Base-by-base conservation (phyloP, 2,329 filamentous ascomycete genomes). In the Colletotrichum zoysiae region DNA sequence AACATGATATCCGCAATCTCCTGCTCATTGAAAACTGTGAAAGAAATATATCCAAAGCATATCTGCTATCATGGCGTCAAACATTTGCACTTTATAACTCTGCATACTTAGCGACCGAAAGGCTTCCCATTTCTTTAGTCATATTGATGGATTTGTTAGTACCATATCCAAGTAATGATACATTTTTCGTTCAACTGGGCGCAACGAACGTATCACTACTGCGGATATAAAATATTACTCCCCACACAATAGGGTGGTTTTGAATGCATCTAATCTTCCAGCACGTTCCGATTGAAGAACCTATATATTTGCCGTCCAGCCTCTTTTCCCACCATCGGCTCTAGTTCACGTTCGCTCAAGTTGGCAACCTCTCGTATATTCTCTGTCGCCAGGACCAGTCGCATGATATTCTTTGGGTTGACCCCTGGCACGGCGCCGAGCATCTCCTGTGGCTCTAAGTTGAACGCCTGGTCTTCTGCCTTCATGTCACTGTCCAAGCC, bases 401-500 rank as follows among this genome's bases (percentile, higher is more conserved):
- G 90, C 77, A 89, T 90, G 44, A 97, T 86, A 73, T 93, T 95
- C 82, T 94, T 92, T 14, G 91, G 90, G 44, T 90, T 95, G 18
- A 98, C 89, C 0, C 96, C 96, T 0, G 96, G 96, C 16, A 98
- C 91, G 1, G 90, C 88, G 38, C 92, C 86, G 74, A 99, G 83
- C 93, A 98, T 97, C 79, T 98, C 95, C 82, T 97, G 93, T 38
- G 95, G 94, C 76, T 94, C 91, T 73, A 92, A 89, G 76, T 95
- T 97, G 78, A 97, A 97, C 0, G 87, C 90, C 76, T 93, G 89
- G 75, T 92, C 88, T 71, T 91, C 91, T 2, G 86, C 88, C 77
- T 83, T 86, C 79, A 89, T 85, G 62, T 87, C 85, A 75, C 85
- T 87, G 35, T 93, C 91, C 0, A 99, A 84, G 0, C 96, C 96